A percentile compares a stretch with the other conserved stretches of the same genome.
Evolutionary conservation across 2,329 filamentous ascomycete species (phyloP).

Genomic region (Verticillium zaregamsianum): DNA sequence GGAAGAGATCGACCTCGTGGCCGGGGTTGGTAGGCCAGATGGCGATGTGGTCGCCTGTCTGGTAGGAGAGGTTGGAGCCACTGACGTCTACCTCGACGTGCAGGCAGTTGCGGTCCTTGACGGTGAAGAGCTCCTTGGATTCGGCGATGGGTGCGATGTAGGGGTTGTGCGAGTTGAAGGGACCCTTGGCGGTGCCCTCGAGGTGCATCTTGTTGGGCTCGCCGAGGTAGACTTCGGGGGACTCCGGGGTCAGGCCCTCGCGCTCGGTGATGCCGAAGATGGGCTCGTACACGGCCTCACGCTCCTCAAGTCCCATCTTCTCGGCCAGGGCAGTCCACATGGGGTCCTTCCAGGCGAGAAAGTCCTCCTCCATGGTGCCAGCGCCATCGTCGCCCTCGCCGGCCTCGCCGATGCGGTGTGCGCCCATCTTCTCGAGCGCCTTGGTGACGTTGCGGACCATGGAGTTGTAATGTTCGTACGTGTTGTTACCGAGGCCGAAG

Average conservation of each 20-base stretch:
- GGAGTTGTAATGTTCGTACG: conserved; percentile 98
- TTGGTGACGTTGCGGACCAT: conserved; percentile 93
- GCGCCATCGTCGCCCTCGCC: conserved; percentile 97
- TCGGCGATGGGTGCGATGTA: conserved; percentile 92
- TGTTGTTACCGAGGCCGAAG: conserved; percentile 98
- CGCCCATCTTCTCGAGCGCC: conserved; percentile 76
- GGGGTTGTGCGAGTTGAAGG: conserved; percentile 94
- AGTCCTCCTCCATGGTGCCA: conserved; percentile 99
- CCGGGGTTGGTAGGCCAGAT: conserved; percentile 97
- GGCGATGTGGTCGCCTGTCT: conserved; percentile 95
- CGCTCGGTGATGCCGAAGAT: conserved; percentile 79
- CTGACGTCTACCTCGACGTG: conserved; percentile 94
- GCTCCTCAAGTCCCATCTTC: conserved; percentile 86
- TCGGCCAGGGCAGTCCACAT: conserved; percentile 89
- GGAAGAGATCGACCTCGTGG: conserved; percentile 84
- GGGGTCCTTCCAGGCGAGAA: conserved; percentile 97
- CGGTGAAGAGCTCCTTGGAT: conserved; percentile 85
- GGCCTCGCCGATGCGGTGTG: conserved; percentile 75
- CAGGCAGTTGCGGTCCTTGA: conserved; percentile 88
- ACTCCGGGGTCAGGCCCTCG: conserved; percentile 68
- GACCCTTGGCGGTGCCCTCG: conserved; percentile 76
- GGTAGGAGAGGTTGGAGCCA: conserved; percentile 85
- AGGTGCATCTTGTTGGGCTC: conserved; percentile 97
- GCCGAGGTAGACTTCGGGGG: conserved; percentile 83
- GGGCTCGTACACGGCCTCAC: conserved; percentile 93